A percentile compares a stretch with the other conserved stretches of the same genome.
These are phyloP conservation scores for Ustilago curta DNA, from an alignment of 1,284 basidiomycete genomes.

Conservation along the genomic window DNA sequence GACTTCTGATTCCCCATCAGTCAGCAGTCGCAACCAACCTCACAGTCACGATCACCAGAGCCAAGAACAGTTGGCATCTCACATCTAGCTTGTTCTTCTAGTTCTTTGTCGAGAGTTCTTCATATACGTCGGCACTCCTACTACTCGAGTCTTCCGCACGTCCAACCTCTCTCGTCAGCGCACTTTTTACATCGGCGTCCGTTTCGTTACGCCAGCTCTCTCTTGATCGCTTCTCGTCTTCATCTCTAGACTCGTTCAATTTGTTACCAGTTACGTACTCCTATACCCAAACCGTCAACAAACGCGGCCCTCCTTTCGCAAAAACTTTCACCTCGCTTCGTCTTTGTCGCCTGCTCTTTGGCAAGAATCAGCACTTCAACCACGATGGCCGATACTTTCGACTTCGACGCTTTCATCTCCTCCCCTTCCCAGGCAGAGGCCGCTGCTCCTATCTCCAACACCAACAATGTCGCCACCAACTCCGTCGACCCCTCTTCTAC, in stretches of 20 bases:
- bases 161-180: conserved; percentile 16
- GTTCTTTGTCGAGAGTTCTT: conserved; percentile 1
- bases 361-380: conserved; percentile 2
- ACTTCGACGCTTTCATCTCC: conserved; percentile 59
- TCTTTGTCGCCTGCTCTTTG: conserved; percentile 16
- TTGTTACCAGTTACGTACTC: conserved; percentile 15
- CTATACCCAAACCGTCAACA: conserved; percentile 18
- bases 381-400: conserved; percentile 48
- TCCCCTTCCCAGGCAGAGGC: conserved; percentile 46
- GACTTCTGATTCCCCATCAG: neutral
- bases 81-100: conserved; percentile 12
- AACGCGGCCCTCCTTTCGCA: conserved; percentile 4
- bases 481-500: neutral
- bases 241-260: neutral
- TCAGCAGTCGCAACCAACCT: neutral
- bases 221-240: conserved; percentile 14
- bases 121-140: neutral
- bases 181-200: conserved; percentile 31
- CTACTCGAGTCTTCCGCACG: neutral
- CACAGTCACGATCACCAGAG: conserved; percentile 24
- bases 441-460: conserved; percentile 8
- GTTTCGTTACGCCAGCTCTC: conserved; percentile 53
- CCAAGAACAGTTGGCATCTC: conserved; percentile 12
- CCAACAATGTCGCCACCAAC: conserved; percentile 3
- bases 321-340: neutral